Evolutionary conservation across 345 rosid genomes (phyloP).

Genomic region (Acer negundo): DNA sequence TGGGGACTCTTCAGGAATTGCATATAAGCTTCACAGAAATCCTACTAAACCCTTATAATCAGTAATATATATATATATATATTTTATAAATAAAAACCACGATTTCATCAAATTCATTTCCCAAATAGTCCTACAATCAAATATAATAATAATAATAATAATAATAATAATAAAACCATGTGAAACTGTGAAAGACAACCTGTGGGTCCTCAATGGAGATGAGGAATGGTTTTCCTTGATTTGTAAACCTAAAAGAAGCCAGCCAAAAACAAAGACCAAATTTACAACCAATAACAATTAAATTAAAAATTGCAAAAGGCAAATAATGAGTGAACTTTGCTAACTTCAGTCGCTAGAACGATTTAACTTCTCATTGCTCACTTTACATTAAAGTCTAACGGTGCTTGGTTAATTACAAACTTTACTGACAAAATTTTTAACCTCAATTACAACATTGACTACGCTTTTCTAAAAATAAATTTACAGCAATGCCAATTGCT

Average conservation of each 20-base stretch:
- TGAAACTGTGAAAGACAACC: slow-evolving; percentile 39
- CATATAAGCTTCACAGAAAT: slow-evolving; percentile 2
- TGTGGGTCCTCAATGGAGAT: slow-evolving; percentile 96
- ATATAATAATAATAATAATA: background rate
- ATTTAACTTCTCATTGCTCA: no score
- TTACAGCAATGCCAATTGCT: no score
- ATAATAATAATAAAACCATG: no score
- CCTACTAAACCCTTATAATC: background rate
- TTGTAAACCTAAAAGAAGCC: slow-evolving; percentile 55
- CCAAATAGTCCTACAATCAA: slow-evolving; percentile 5
- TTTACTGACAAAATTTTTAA: no score
- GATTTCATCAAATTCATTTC: slow-evolving; percentile 2
- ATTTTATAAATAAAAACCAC: background rate
- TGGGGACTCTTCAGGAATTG: background rate
- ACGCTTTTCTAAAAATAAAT: no score
- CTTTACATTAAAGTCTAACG: no score
- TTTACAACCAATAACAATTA: background rate
- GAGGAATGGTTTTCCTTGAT: slow-evolving; percentile 59
- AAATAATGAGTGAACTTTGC: background rate
- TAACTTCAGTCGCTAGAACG: no score
- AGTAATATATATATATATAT: background rate
- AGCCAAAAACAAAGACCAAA: slow-evolving; percentile 14
- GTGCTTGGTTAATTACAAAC: no score
- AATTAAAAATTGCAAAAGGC: slow-evolving; percentile 5
- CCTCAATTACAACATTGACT: no score